Percentiles rank a stretch among this genome's conserved stretches.
These are phyloP conservation scores for Aureobasidium sp. DNA, from an alignment of 2,329 filamentous ascomycete species.

Conservation along the genomic window DNA sequence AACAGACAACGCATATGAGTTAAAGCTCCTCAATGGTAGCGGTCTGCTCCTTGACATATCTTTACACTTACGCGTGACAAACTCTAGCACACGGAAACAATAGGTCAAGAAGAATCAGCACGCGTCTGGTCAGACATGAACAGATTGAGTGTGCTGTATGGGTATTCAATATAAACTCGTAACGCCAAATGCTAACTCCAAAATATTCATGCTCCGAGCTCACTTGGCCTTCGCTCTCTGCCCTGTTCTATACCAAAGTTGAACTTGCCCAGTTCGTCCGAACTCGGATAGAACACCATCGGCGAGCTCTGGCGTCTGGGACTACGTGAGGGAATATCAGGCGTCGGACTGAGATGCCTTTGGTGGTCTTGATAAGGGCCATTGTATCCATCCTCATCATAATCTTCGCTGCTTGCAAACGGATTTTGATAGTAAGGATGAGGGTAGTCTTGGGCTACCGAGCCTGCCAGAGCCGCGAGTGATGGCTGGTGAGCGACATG, in stretches of 20 bases:
- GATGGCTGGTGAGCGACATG: background rate
- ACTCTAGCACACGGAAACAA: background rate
- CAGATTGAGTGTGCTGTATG: background rate
- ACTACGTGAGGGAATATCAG: slow-evolving; percentile 14
- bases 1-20: background rate
- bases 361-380: background rate
- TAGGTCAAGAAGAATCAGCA: background rate
- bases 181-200: background rate
- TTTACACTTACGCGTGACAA: background rate
- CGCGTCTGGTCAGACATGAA: background rate
- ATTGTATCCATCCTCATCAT: slow-evolving; percentile 8
- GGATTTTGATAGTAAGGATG: slow-evolving; percentile 14
- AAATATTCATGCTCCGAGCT: background rate
- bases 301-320: slow-evolving; percentile 12
- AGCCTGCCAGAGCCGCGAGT: background rate
- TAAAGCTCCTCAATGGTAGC: background rate
- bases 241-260: slow-evolving; percentile 14
- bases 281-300: slow-evolving; percentile 13
- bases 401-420: slow-evolving; percentile 10
- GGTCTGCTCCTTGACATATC: background rate
- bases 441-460: slow-evolving; percentile 1
- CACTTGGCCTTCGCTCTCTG: background rate
- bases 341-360: slow-evolving; percentile 5
- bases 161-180: background rate
- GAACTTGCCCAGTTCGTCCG: slow-evolving; percentile 13